A percentile compares a stretch with the other conserved stretches of the same genome.
Conservation (phyloP, 768 basidiomycete genomes). For the Termitomyces sp. region DNA sequence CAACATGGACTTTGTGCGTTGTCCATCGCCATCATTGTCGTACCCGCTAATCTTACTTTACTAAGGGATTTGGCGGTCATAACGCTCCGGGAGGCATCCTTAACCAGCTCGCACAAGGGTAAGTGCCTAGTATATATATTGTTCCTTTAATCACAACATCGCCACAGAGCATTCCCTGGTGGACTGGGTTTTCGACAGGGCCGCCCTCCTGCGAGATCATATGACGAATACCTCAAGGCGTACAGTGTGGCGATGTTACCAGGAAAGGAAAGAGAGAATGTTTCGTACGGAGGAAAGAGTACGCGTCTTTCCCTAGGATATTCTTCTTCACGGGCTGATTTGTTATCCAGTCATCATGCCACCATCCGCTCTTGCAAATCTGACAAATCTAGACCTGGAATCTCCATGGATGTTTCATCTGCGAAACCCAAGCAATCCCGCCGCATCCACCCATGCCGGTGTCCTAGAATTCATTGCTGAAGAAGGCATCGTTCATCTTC, state of each 20-base stretch:
- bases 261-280: constrained; percentile 78
- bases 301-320: constrained; percentile 17
- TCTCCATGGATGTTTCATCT: constrained; percentile 96
- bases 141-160: constrained; percentile 4
- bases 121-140: constrained; percentile 12
- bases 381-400: constrained; percentile 84
- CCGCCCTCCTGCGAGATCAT: constrained; percentile 62
- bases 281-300: constrained; percentile 98
- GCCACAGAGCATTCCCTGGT: constrained; percentile 46
- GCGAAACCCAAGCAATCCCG: constrained; percentile 82
- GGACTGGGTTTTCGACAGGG: constrained; percentile 41
- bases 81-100: constrained; percentile 58
- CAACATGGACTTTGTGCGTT: constrained; percentile 41
- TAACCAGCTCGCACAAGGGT: constrained; percentile 59
- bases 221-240: constrained; percentile 90
- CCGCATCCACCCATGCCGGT: constrained; percentile 89
- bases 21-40: neutral
- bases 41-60: constrained; percentile 5
- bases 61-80: constrained; percentile 33
- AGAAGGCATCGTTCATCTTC: constrained; percentile 91
- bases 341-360: constrained; percentile 85
- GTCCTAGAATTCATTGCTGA: constrained; percentile 99
- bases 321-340: constrained; percentile 6
- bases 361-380: constrained; percentile 84
- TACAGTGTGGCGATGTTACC: constrained; percentile 95